Conservation (phyloP, 1,139 yeast genomes). For the Taphrina populina region DNA sequence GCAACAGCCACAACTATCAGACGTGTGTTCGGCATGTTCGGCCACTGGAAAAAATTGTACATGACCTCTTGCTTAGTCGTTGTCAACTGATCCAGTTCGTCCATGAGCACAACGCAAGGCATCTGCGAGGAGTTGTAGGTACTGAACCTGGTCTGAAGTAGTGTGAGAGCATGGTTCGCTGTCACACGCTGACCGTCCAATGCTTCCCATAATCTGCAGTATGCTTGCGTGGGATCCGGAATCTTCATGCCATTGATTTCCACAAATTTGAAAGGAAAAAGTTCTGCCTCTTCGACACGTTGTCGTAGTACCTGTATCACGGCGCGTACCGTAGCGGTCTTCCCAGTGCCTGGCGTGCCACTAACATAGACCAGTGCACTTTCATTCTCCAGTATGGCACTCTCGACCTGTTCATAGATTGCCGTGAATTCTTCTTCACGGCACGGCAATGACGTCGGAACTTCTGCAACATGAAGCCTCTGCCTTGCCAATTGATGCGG, state of each 20-base stretch:
- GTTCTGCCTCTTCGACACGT: slow-evolving; percentile 49
- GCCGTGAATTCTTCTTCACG: slow-evolving; percentile 83
- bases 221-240: slow-evolving; percentile 79
- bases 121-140: slow-evolving; percentile 43
- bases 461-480: slow-evolving; percentile 63
- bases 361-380: slow-evolving; percentile 88
- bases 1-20: slow-evolving; percentile 90
- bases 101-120: slow-evolving; percentile 69
- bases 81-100: slow-evolving; percentile 89
- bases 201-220: slow-evolving; percentile 77
- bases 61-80: slow-evolving; percentile 81
- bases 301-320: slow-evolving; percentile 66
- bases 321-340: slow-evolving; percentile 88
- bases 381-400: slow-evolving; percentile 66
- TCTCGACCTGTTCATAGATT: slow-evolving; percentile 67
- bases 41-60: slow-evolving; percentile 98
- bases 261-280: slow-evolving; percentile 64
- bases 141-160: slow-evolving; percentile 57
- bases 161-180: slow-evolving; percentile 60
- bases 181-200: slow-evolving; percentile 64
- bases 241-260: slow-evolving; percentile 91
- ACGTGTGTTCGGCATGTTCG: slow-evolving; percentile 74
- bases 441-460: slow-evolving; percentile 71
- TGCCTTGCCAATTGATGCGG: slow-evolving; percentile 58
- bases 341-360: slow-evolving; percentile 98